phyloP scores from a whole-genome alignment of 768 basidiomycete genomes.

The Russula dissimulans region DNA sequence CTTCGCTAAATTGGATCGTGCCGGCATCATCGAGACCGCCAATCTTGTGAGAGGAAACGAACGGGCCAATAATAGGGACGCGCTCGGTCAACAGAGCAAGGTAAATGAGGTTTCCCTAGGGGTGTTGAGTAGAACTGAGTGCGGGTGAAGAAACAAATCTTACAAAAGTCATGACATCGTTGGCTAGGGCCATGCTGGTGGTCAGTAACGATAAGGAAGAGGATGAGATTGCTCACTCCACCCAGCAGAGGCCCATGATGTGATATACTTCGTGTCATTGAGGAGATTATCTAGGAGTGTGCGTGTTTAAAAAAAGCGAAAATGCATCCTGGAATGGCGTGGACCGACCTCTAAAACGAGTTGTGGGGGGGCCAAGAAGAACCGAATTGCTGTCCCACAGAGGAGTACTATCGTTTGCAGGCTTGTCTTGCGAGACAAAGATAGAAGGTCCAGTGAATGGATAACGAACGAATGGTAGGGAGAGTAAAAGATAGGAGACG shows the following conservation, averaged over 20 bases:
- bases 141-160: constrained; percentile 14
- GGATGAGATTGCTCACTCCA: constrained; percentile 40
- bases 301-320: too few species aligned
- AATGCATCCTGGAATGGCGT: not conserved
- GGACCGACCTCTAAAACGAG: constrained; percentile 44
- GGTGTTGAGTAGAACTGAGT: not conserved
- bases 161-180: constrained; percentile 71
- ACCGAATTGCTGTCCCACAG: constrained; percentile 1
- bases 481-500: constrained; percentile 1
- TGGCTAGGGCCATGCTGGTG: constrained; percentile 34
- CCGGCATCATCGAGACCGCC: constrained; percentile 25
- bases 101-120: constrained; percentile 33
- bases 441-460: not conserved
- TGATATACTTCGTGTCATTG: constrained; percentile 53
- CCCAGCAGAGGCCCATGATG: constrained; percentile 68
- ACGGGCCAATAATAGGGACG: constrained; percentile 33
- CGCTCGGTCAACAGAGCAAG: constrained; percentile 32
- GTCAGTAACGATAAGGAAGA: not conserved
- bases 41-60: constrained; percentile 32
- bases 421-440: not conserved
- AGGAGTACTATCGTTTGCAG: not conserved
- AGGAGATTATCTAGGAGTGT: constrained; percentile 46
- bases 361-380: constrained; percentile 42
- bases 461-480: not conserved
- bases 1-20: constrained; percentile 30